Percentiles rank a stretch among this genome's conserved stretches.
Conservation (phyloP, 169 alveolate genomes). For the Plasmodium vinckei region DNA sequence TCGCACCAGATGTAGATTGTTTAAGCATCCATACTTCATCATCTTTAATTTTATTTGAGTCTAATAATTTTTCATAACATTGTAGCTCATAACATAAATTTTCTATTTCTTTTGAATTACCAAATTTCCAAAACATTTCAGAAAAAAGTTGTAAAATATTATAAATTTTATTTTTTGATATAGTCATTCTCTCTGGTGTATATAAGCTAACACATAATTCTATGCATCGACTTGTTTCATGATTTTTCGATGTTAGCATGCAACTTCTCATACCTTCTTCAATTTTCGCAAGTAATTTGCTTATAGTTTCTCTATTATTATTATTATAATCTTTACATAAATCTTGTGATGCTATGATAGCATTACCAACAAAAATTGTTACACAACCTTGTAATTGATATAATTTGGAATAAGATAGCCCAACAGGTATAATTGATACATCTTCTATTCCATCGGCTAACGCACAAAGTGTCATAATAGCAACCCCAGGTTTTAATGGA, state of each 20-base stretch:
- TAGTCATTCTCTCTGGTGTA: conserved; percentile 91
- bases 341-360: conserved; percentile 85
- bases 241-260: conserved; percentile 87
- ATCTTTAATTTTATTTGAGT: conserved; percentile 87
- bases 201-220: conserved; percentile 88
- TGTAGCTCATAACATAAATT: conserved; percentile 84
- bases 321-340: conserved; percentile 83
- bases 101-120: conserved; percentile 83
- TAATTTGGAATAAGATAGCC: conserved; percentile 87
- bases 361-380: conserved; percentile 89
- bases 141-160: conserved; percentile 86
- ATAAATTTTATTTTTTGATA: conserved; percentile 87
- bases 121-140: conserved; percentile 87
- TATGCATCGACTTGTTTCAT: conserved; percentile 85
- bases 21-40: conserved; percentile 92
- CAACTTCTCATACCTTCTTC: conserved; percentile 88
- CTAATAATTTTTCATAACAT: conserved; percentile 85
- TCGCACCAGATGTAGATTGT: conserved; percentile 92
- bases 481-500: conserved; percentile 96
- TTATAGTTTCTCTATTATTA: conserved; percentile 84
- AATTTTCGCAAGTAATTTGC: conserved; percentile 79
- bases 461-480: conserved; percentile 93
- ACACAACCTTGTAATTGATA: conserved; percentile 90
- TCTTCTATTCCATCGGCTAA: conserved; percentile 94
- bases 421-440: conserved; percentile 92